These are phyloP conservation scores for Stephania cephalantha DNA, from an alignment of 164 flowering plant genomes.

Conservation along the genomic window DNA sequence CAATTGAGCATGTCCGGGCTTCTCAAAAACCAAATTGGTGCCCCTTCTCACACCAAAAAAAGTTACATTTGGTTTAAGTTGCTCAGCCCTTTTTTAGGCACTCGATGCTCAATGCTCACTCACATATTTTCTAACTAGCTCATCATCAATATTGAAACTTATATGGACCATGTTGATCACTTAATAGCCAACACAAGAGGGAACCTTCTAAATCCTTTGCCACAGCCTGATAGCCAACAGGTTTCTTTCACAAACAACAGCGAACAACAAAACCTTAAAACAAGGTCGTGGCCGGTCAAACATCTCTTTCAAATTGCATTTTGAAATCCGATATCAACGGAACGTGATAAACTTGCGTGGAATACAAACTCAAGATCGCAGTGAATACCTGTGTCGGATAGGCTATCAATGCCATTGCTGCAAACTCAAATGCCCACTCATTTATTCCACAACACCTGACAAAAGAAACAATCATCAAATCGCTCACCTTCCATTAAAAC, in stretches of 20 bases:
- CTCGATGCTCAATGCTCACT: too few relatives aligned
- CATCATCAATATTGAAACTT: too few relatives aligned
- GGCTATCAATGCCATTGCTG: conserved; percentile 44
- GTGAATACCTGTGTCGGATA: conserved; percentile 39
- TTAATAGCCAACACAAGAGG: too few relatives aligned
- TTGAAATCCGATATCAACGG: not conserved
- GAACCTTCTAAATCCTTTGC: too few relatives aligned
- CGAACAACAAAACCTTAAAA: not conserved
- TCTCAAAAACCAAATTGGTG: too few relatives aligned
- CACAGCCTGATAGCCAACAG: too few relatives aligned
- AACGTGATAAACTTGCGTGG: not conserved
- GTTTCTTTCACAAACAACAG: too few relatives aligned
- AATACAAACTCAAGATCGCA: not conserved
- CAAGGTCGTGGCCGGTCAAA: not conserved
- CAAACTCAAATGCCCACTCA: conserved; percentile 29
- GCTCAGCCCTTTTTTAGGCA: too few relatives aligned
- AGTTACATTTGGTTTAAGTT: not conserved
- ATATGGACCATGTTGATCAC: too few relatives aligned
- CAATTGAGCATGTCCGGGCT: not conserved
- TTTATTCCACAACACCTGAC: conserved; percentile 24
- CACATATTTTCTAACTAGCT: too few relatives aligned
- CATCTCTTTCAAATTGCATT: not conserved
- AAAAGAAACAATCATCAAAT: not conserved
- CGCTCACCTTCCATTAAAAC: not conserved
- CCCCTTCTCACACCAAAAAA: not conserved